phyloP scores from a whole-genome alignment of 805 yeast species.

The Schizosaccharomyces cryophilus region DNA sequence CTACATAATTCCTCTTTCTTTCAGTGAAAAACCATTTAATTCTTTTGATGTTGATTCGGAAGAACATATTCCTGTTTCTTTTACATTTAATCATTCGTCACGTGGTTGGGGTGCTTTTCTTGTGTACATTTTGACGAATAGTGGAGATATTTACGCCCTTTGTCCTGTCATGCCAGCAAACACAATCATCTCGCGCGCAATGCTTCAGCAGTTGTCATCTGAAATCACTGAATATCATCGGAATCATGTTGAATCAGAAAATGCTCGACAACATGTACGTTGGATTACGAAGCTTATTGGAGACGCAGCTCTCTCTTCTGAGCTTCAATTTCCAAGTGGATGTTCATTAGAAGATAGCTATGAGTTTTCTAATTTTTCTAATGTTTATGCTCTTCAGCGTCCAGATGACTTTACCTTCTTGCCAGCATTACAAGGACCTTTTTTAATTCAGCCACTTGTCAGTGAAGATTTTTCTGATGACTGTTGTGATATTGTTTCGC shows the following conservation, averaged over 20 bases:
- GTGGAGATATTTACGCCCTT: neutral
- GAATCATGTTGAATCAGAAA: neutral
- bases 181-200: neutral
- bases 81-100: neutral
- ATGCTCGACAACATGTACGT: neutral
- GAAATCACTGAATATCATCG: neutral
- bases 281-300: constrained; percentile 1
- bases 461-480: neutral
- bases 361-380: neutral
- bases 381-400: neutral
- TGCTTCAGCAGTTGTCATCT: neutral
- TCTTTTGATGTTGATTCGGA: neutral
- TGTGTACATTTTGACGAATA: neutral
- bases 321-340: neutral
- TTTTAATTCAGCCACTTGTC: neutral
- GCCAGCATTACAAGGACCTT: constrained; percentile 1
- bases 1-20: neutral
- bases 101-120: neutral
- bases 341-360: neutral
- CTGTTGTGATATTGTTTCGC: neutral
- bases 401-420: neutral
- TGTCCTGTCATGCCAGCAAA: constrained; percentile 3
- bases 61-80: neutral
- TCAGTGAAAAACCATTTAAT: neutral
- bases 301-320: neutral